Evolutionary conservation across 441 rosid species (phyloP).

Genomic region (Manihot esculenta): DNA sequence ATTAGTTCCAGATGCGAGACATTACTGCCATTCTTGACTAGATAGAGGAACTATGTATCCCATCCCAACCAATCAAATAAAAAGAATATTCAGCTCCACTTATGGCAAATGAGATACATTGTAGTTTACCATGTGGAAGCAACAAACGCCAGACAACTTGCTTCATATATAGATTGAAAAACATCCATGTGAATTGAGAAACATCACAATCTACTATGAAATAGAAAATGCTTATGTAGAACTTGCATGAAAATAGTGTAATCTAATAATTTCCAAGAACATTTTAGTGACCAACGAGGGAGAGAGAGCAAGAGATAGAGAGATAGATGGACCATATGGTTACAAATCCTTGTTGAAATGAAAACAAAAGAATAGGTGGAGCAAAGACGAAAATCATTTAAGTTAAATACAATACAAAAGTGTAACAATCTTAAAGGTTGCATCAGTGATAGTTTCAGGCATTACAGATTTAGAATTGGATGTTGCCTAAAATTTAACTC

Average conservation of each 20-base stretch:
- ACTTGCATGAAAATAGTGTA: neutral
- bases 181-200: neutral
- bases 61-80: neutral
- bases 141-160: neutral
- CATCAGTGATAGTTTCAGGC: neutral
- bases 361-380: neutral
- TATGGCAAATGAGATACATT: neutral
- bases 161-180: neutral
- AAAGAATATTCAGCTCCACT: neutral
- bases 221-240: neutral
- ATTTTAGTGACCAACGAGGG: neutral
- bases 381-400: neutral
- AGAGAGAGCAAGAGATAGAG: neutral
- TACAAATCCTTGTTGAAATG: neutral
- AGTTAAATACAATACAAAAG: neutral
- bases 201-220: neutral
- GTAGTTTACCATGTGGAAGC: neutral
- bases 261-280: neutral
- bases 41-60: neutral
- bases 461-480: neutral
- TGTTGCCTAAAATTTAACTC: neutral
- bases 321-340: no score
- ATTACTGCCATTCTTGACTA: neutral
- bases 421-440: neutral
- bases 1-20: constrained; percentile 7